Conservation (phyloP, 2,329 filamentous ascomycete genomes). For the Fusarium praegraminearum region DNA sequence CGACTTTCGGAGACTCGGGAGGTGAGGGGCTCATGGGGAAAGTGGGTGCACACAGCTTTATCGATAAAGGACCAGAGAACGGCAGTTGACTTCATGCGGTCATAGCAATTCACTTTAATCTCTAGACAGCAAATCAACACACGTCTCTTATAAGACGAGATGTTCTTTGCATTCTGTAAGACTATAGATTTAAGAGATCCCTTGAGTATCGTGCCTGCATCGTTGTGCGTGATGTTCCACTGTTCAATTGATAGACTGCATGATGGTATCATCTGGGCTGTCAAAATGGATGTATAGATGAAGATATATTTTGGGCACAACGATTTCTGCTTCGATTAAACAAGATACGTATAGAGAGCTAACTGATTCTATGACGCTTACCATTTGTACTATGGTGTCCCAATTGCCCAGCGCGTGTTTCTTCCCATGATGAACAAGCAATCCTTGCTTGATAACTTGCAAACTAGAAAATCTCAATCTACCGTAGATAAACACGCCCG, state of each 20-base stretch:
- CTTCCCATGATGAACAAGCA: slow-evolving; percentile 12
- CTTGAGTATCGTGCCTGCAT: slow-evolving; percentile 36
- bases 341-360: not conserved
- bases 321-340: not conserved
- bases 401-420: not conserved
- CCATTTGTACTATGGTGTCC: not conserved
- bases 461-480: slow-evolving; percentile 33
- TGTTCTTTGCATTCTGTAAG: not conserved
- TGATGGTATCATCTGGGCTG: slow-evolving; percentile 59
- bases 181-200: slow-evolving; percentile 46
- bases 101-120: not conserved
- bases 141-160: not conserved
- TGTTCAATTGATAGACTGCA: slow-evolving; percentile 57
- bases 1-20: slow-evolving; percentile 35
- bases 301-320: not conserved
- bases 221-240: not conserved
- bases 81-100: not conserved
- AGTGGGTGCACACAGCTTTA: slow-evolving; percentile 34
- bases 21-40: slow-evolving; percentile 35
- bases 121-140: not conserved
- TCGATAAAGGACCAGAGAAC: slow-evolving; percentile 28
- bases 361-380: not conserved
- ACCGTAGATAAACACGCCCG: slow-evolving; percentile 36
- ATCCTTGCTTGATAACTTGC: slow-evolving; percentile 32
- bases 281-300: slow-evolving; percentile 53